A percentile compares a stretch with the other conserved stretches of the same genome.
These are phyloP conservation scores for Talaromyces adpressus DNA, from an alignment of 495 filamentous ascomycete genomes.

Conservation along the genomic window DNA sequence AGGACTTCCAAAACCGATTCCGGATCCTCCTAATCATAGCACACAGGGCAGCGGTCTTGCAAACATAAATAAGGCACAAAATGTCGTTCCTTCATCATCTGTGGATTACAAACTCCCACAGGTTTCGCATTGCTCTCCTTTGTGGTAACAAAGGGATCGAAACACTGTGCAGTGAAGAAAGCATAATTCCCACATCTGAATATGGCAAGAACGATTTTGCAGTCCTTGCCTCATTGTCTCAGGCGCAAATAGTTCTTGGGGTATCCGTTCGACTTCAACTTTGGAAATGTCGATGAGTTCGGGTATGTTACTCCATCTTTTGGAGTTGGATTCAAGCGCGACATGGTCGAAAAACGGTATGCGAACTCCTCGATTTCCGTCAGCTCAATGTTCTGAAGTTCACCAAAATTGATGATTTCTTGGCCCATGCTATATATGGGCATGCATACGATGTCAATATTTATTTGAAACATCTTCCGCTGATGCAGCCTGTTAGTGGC, in stretches of 20 bases:
- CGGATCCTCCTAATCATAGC: not conserved
- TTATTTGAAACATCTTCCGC: too few relatives aligned
- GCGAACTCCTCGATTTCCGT: not conserved
- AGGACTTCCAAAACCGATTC: not conserved
- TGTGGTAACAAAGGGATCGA: not conserved
- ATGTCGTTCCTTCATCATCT: not conserved
- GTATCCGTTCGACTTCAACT: not conserved
- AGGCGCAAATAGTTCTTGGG: not conserved
- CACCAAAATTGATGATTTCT: too few relatives aligned
- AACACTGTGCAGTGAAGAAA: not conserved
- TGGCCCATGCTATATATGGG: too few relatives aligned
- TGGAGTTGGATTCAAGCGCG: not conserved
- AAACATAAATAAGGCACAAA: not conserved
- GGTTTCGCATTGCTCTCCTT: not conserved
- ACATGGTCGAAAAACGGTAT: not conserved
- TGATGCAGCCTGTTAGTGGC: too few relatives aligned
- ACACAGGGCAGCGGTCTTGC: not conserved
- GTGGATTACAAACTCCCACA: not conserved
- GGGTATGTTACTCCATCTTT: not conserved
- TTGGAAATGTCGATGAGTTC: not conserved
- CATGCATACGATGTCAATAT: too few relatives aligned
- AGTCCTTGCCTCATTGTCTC: not conserved
- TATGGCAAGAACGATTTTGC: not conserved
- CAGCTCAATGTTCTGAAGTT: not conserved
- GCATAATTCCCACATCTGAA: not conserved